Evolutionary conservation across 495 filamentous ascomycete genomes (phyloP), one percentile per base, ranked within the genome.

Genomic region (Xylaria grammica): DNA sequence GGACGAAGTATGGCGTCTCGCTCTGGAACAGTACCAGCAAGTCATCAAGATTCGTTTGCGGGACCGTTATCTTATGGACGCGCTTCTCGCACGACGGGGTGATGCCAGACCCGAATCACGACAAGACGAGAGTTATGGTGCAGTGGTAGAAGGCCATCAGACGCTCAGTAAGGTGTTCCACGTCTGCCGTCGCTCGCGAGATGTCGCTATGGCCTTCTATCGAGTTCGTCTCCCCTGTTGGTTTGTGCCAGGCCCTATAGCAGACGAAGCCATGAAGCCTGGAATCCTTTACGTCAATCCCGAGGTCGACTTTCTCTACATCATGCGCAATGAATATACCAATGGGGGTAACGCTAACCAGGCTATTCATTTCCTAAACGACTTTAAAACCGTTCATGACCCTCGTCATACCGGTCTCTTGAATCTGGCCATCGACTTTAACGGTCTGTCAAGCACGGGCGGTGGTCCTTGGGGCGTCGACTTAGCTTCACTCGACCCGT

Each of bases 181-280:
- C 8, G 63, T 69, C 57, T 62, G 54, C 40, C 19, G 56, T 13
- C 63, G 66, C 38, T 60, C 67, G n/a, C 34, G 67, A 58, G 63
- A 66, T 30, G 67, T 52, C 1, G 67, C 67, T 27, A 27, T 66
- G 50, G 10, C 15, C 52, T 69, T 69, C 51, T 69, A 69, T 30
- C 62, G 67, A n/a, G 67, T 69, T 20, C 67, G 51, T 48, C 49
- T 69, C 17, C 67, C 67, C 51, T 69, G 67, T 52, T 62, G 52
- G 48, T 50, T 69, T 11, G n/a, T 24, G n/a, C 59, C 5, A 52
- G 24, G 52, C 9, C 27, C 45, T 8, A 51, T 3, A 17, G 17
- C 15, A 30, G 3, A 32, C n/a, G 17, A 32, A 10, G 8, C 3
- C 19, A 49, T 51, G 17, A 63, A 60, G 24, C 29, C 54, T 44